These are phyloP conservation scores for Lentinula aciculospora DNA, from an alignment of 768 basidiomycete genomes.

Conservation along the genomic window DNA sequence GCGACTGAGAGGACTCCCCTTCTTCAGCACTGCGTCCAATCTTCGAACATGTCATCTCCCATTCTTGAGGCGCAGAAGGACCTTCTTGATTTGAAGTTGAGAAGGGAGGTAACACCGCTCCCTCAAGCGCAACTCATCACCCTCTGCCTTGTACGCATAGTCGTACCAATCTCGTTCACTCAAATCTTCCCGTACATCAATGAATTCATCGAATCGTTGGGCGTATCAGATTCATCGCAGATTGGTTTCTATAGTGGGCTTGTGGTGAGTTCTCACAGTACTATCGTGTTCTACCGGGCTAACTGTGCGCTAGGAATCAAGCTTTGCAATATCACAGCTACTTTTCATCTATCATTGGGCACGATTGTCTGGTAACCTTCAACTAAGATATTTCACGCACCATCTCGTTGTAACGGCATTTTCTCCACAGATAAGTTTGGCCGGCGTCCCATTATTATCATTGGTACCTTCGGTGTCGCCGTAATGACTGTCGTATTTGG, in stretches of 20 bases:
- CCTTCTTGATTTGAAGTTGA: background rate
- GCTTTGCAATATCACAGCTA: conserved; percentile 57
- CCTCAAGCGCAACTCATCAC: conserved; percentile 49
- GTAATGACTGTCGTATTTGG: conserved; percentile 51
- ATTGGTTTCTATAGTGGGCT: conserved; percentile 69
- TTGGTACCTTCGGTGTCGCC: conserved; percentile 45
- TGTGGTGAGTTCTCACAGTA: conserved; percentile 34
- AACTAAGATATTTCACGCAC: background rate
- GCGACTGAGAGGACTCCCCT: conserved; percentile 1
- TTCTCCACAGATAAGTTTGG: conserved; percentile 47
- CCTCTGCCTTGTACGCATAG: conserved; percentile 48
- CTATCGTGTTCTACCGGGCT: background rate
- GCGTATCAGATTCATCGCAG: conserved; percentile 51
- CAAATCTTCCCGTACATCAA: conserved; percentile 71
- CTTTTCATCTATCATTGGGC: conserved; percentile 63
- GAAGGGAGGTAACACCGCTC: conserved; percentile 29
- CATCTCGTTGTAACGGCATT: background rate
- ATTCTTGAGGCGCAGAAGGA: background rate
- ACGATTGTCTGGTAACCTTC: conserved; percentile 39
- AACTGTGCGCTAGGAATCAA: conserved; percentile 45
- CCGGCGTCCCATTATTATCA: conserved; percentile 58
- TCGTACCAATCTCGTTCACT: conserved; percentile 58
- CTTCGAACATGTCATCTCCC: background rate
- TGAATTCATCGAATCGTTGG: conserved; percentile 53
- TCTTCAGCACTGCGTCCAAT: background rate